Base-by-base conservation (phyloP, 495 filamentous ascomycete species). In the Penicillium bovifimosum region DNA sequence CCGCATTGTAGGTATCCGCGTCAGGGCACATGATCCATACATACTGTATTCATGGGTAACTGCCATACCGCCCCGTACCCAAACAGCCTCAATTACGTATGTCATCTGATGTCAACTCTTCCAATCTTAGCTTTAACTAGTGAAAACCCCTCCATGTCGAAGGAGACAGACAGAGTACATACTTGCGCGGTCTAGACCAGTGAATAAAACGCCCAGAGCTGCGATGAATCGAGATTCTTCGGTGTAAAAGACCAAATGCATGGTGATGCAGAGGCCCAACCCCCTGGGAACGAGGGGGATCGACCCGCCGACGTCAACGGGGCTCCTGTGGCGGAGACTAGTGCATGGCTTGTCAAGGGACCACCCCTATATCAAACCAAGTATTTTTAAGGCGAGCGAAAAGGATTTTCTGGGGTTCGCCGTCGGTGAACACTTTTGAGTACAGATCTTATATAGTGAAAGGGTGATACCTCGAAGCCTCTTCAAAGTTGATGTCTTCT, bases 251-350 rank as follows among this genome's bases (percentile, higher is more conserved):
- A n/a, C 26, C 35, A 29, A 20, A 39, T 41, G 35, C 16, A 38
- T 50, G 24, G 17, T 39, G 36, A 31, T 49, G 47, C 47, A 49
- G 33, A 40, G n/a, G 26, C 24, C 41, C 33, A 47, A 28, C 24
- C 48, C 38, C 47, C 17, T 42, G 28, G 28, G 38, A 50, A 41
- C 47, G 38, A 50, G 47, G 39, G 39, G 20, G 38, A 50, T 50
- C 47, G 48, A 50, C 48, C 48, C 38, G 48, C 38, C 48, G 48
- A 50, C 48, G 48, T 50, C 48, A 50, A 50, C 27, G 48, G 48
- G 38, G 38, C 38, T 50, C 16, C 24, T 34, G 48, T 50, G 48
- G 48, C 48, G 48, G 17, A 13, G 33, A 39, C 29, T 48, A 29
- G 18, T 35, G 44, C 46, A 29, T 39, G 14, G 33, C 9, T 16